Base-by-base conservation (phyloP, 768 basidiomycete genomes). In the Lenzites betulinus region DNA sequence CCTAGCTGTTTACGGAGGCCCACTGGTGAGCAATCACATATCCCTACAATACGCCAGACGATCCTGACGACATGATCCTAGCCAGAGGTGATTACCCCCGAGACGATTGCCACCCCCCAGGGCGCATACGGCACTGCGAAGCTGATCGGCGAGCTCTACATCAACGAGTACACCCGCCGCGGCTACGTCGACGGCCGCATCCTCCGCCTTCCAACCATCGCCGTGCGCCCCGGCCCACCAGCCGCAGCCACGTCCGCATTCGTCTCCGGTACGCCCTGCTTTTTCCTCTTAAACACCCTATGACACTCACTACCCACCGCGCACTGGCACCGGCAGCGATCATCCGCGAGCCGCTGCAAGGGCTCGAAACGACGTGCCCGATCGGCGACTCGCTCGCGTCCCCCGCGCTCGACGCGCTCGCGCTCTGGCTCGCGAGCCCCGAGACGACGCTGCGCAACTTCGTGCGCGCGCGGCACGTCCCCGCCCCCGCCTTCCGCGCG, bases 101-200 rank as follows among this genome's bases (percentile, higher is more conserved):
- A 76, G 15, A 84, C 82, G 2, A 78, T 82, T 46, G 77, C 83
- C 8, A 82, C 80, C 5, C 84, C 84, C 15, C 77, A 84, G 61
- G 75, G 83, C 47, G 78, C 83, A 13, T 85, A 84, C 63, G 84
- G 84, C n/a, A 77, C 79, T 68, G 81, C 74, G 9, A 86, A 86
- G 66, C 77, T 85, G 59, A 75, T 79, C 18, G 76, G 79, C 13
- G 85, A 87, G 71, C 71, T 84, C 35, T 71, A 84, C 52, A 76
- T 85, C 54, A 85, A 84, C 73, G 84, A 87, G 66, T 87, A 82
- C 68, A 75, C 82, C 11, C 78, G 85, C 38, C 74, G 83, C 23
- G 83, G 83, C 11, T 83, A 82, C 61, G 69, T 85, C 43, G 83
- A 86, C 64, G 85, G 83, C 20, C 79, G 83, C 35, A 81, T 85